Evolutionary conservation across 1,139 yeast genomes (phyloP), one percentile per base, ranked within the genome.

Genomic region (Taphrina sp.): DNA sequence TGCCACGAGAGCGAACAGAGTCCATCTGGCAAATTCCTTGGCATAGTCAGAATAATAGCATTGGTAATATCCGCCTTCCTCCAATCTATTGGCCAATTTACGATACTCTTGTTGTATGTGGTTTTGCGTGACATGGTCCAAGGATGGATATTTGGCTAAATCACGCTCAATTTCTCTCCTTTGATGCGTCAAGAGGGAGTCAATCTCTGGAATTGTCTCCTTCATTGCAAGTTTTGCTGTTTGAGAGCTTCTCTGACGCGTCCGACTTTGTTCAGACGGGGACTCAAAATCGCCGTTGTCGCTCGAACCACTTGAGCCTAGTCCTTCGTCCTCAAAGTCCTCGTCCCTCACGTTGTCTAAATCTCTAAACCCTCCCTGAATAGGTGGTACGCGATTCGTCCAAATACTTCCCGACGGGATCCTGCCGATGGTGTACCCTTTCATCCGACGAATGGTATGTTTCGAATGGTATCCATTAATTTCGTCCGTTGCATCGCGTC

Each of bases 401-500:
- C 95, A 88, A 12, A 8, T 19, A 12, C 19, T 23, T 14, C 29
- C 37, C 10, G 24, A 10, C 3, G 38, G 22, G 5, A 87, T 78
- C 26, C 64, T 65, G 1, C 95, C 96, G 10, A 88, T 74, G 58
- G 72, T 76, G 78, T 79, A 89, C 41, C 70, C 74, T 10, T 66
- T 66, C 67, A 86, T 83, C 0, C 68, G 66, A 2, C 62, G 58
- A 12, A 77, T 70, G 0, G 95, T 78, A 51, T 80, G 83, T 16
- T 74, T 78, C 29, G 80, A 70, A 66, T 88, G 95, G 65, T 86
- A 72, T 10, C 61, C 90, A 56, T 81, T 77, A 86, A 88, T 87
- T 67, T 88, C 96, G 66, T 87, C 95, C 0, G 94, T 82, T 7
- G 95, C 95, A 69, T 88, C 95, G 59, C 92, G 73, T 2, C 96